A percentile compares a stretch with the other conserved stretches of the same genome.
Evolutionary conservation across 192 early-diverging fungal genomes (phyloP).

Genomic region (Backusella mclennaniae): DNA sequence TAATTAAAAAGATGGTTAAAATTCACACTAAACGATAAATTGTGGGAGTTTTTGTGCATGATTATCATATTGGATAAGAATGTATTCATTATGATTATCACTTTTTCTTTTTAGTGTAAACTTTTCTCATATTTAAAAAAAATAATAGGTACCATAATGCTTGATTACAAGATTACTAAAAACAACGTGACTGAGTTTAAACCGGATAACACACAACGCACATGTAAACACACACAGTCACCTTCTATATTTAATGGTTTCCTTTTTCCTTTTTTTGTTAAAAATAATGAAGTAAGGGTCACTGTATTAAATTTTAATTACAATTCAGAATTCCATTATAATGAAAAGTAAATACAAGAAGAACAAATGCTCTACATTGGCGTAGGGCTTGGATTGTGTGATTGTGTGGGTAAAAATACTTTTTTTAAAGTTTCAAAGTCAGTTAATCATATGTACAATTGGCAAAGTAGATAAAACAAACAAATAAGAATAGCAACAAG

Average conservation of each 20-base stretch:
- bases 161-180: not conserved
- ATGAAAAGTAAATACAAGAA: not conserved
- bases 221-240: not conserved
- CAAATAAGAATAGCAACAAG: not conserved
- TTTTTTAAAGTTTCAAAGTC: not conserved
- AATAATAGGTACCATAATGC: not conserved
- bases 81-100: not conserved
- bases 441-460: conserved; percentile 2
- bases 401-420: conserved; percentile 3
- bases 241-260: not conserved
- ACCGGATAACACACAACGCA: not conserved
- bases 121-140: too few species aligned
- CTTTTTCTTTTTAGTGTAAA: not conserved
- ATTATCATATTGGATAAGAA: not conserved
- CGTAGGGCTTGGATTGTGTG: not conserved
- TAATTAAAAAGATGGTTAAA: not conserved
- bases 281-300: not conserved
- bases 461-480: not conserved
- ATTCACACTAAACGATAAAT: not conserved
- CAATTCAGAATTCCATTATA: not conserved
- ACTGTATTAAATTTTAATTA: not conserved
- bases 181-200: not conserved
- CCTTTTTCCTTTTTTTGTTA: not conserved
- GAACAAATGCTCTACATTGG: not conserved
- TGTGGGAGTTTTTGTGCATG: not conserved